phyloP scores from a whole-genome alignment of 2,329 filamentous ascomycete species.

The Scedosporium boydii region DNA sequence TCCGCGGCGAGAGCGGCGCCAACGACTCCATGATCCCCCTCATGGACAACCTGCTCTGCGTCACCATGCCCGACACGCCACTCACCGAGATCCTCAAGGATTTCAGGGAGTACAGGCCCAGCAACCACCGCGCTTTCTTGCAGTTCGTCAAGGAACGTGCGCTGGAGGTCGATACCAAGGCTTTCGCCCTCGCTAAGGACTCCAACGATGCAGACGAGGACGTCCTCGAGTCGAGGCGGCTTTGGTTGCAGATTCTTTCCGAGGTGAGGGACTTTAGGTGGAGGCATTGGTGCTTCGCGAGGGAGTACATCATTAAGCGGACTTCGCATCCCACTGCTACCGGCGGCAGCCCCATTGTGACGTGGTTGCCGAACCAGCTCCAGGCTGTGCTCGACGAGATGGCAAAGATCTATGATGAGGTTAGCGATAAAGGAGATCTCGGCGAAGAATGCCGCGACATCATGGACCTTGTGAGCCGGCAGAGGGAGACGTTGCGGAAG shows the following conservation, averaged over 20 bases:
- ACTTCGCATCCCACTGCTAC: slow-evolving; percentile 70
- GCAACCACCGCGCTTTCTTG: slow-evolving; percentile 80
- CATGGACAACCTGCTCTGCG: slow-evolving; percentile 76
- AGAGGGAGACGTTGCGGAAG: slow-evolving; percentile 57
- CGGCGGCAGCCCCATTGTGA: slow-evolving; percentile 73
- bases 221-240: slow-evolving; percentile 43
- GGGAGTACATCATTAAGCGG: slow-evolving; percentile 75
- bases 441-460: slow-evolving; percentile 44
- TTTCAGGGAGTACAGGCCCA: slow-evolving; percentile 81
- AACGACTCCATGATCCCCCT: slow-evolving; percentile 93
- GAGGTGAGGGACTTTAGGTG: slow-evolving; percentile 75
- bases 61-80: slow-evolving; percentile 81
- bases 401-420: slow-evolving; percentile 43
- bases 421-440: slow-evolving; percentile 33
- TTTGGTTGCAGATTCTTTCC: slow-evolving; percentile 59
- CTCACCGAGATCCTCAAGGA: slow-evolving; percentile 81
- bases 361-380: slow-evolving; percentile 76
- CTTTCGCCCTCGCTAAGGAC: slow-evolving; percentile 40
- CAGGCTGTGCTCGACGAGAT: slow-evolving; percentile 65
- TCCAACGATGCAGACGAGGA: slow-evolving; percentile 17
- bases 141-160: slow-evolving; percentile 53
- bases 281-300: slow-evolving; percentile 78
- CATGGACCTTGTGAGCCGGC: slow-evolving; percentile 56
- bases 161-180: slow-evolving; percentile 41
- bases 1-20: slow-evolving; percentile 86